Evolutionary conservation across 1,139 yeast species (phyloP), one percentile per base, ranked within the genome.

Genomic region (Saccharomyces hybrid): DNA sequence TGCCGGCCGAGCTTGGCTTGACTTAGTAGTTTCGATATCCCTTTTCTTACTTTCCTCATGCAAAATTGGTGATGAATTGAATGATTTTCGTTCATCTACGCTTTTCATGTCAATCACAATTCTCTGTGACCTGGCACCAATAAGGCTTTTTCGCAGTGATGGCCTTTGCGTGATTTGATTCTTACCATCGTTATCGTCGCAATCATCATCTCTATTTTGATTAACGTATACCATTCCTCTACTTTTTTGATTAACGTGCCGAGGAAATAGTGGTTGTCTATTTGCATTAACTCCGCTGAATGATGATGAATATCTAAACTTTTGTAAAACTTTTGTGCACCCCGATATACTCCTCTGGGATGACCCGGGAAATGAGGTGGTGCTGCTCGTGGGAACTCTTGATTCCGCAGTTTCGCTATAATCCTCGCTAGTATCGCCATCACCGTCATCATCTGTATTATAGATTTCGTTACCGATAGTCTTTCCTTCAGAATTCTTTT

Each of bases 251-350:
- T 47, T 47, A 51, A 14, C 38, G 27, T 49, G 46, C 27, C 46
- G 13, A 50, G 55, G 28, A 42, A 7, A 49, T 44, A n/a, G 32
- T 29, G 25, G 53, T 19, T 38, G 44, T 19, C 44, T 38, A 4
- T 19, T 19, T 9, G 23, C 25, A 38, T 11, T 38, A 2, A 5
- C 44, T 8, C 44, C 44, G 19, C 44, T 38, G 11, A 38, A 38
- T 16, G 44, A 38, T 7, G 23, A 42, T 2, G 62, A 60, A 46
- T 58, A 60, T 29, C 57, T 52, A 47, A 57, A 60, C 29, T 47
- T 48, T 42, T 58, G 57, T 25, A 60, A 50, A 8, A 54, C 50
- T 13, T 47, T 32, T 11, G 53, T 38, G 11, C 44, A 19, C 42
- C 53, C 14, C 42, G 48, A 47, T 41, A 23, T 42, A 51, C 32